Conservation (phyloP, 2,329 filamentous ascomycete genomes). For the Aspergillus brunneoviolaceus region DNA sequence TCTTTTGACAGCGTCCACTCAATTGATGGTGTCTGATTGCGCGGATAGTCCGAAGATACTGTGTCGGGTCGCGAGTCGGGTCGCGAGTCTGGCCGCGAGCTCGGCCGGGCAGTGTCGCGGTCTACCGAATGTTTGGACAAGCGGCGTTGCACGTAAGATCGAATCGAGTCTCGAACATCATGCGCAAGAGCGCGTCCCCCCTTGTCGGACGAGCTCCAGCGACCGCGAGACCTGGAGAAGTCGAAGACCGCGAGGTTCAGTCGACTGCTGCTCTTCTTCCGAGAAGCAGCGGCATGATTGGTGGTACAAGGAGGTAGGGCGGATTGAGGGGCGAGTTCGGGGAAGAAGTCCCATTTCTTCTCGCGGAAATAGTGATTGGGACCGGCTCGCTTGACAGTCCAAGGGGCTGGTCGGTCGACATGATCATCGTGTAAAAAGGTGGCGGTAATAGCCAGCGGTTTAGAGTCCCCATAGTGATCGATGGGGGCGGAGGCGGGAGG, state of each 20-base stretch:
- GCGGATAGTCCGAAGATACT: conserved; percentile 13
- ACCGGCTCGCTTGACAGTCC: conserved; percentile 23
- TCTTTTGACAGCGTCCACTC: conserved; percentile 16
- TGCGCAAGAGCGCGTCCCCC: conserved; percentile 22
- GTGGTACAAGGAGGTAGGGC: conserved; percentile 18
- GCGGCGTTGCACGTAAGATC: conserved; percentile 35
- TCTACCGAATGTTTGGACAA: conserved; percentile 28
- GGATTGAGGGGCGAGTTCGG: conserved; percentile 36
- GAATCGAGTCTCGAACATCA: conserved; percentile 36
- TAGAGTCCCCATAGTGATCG: conserved; percentile 10
- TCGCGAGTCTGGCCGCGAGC: conserved; percentile 12
- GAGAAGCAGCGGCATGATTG: conserved; percentile 13
- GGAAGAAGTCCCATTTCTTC: conserved; percentile 45
- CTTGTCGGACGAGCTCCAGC: conserved; percentile 28
- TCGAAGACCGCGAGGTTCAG: conserved; percentile 24
- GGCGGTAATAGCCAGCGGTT: conserved; percentile 10
- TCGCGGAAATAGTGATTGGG: conserved; percentile 41
- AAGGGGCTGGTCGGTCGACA: conserved; percentile 24
- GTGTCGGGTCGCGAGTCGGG: conserved; percentile 15
- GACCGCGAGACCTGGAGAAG: conserved; percentile 19
- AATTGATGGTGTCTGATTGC: conserved; percentile 6
- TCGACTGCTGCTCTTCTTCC: conserved; percentile 24
- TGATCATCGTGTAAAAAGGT: conserved; percentile 23
- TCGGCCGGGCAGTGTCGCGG: conserved; percentile 16
- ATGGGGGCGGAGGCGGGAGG: conserved; percentile 18